phyloP scores from a whole-genome alignment of 148 eudicot species.

The Rheum nobile region DNA sequence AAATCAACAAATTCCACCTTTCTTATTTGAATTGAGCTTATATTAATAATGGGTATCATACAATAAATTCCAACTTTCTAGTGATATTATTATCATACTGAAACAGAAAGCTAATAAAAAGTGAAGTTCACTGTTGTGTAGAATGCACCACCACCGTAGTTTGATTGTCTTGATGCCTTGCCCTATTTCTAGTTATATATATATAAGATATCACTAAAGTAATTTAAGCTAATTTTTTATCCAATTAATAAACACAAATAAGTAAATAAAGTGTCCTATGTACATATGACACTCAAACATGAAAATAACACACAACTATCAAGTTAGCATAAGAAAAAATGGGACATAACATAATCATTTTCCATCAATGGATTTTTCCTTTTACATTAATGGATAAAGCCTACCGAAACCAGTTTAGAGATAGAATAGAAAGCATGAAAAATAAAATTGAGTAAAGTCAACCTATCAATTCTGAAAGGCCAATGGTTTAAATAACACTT shows the following conservation, averaged over 20 bases:
- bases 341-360: background rate
- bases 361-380: background rate
- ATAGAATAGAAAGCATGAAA: too few relatives aligned
- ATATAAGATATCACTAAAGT: background rate
- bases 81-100: background rate
- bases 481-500: too few relatives aligned
- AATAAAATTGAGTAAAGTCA: too few relatives aligned
- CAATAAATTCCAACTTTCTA: background rate
- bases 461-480: too few relatives aligned
- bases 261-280: background rate
- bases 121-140: constrained; percentile 29
- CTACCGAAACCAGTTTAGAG: background rate
- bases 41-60: too few relatives aligned
- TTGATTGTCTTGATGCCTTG: constrained; percentile 35
- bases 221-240: background rate
- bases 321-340: background rate
- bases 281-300: background rate
- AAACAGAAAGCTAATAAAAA: background rate
- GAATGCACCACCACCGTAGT: constrained; percentile 45
- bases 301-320: background rate
- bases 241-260: background rate
- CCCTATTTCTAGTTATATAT: constrained; percentile 5
- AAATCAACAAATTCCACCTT: background rate
- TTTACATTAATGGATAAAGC: background rate
- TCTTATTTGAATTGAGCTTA: background rate